A percentile compares a stretch with the other conserved stretches of the same genome.
Conservation (phyloP, 2,329 filamentous ascomycete species). For the Zymoseptoria passerinii region DNA sequence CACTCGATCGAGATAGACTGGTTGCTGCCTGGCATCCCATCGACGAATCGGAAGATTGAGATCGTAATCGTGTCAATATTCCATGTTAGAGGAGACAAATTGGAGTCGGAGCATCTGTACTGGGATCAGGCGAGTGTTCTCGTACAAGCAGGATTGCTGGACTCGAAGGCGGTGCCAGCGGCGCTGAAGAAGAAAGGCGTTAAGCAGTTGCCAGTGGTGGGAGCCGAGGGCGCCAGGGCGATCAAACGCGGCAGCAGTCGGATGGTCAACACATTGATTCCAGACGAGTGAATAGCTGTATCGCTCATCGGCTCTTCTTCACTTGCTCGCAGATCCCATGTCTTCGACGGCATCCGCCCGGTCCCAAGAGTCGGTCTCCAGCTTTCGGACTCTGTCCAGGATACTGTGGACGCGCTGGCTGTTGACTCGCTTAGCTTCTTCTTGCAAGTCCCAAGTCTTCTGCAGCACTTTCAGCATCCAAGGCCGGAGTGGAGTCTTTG, state of each 20-base stretch:
- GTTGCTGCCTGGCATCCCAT: conserved; percentile 51
- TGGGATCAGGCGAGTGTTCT: conserved; percentile 56
- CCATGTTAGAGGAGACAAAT: conserved; percentile 43
- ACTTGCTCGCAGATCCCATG: conserved; percentile 11
- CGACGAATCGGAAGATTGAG: conserved; percentile 50
- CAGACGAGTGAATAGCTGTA: conserved; percentile 15
- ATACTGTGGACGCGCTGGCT: conserved; percentile 49
- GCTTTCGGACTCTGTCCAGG: conserved; percentile 46
- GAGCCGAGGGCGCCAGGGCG: conserved; percentile 40
- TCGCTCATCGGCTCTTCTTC: neutral
- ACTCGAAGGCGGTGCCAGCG: conserved; percentile 47
- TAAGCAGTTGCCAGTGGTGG: conserved; percentile 40
- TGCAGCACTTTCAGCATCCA: conserved; percentile 57
- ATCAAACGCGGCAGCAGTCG: conserved; percentile 38
- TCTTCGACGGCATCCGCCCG: conserved; percentile 58
- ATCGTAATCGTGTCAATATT: conserved; percentile 49
- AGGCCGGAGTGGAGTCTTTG: conserved; percentile 49
- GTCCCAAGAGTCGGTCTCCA: conserved; percentile 72
- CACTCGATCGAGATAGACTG: conserved; percentile 50
- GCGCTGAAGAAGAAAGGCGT: conserved; percentile 38
- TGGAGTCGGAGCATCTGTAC: conserved; percentile 52
- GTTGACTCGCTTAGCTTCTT: conserved; percentile 48
- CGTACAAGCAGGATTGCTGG: conserved; percentile 46
- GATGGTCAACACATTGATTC: conserved; percentile 40
- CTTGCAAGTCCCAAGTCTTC: conserved; percentile 53